These are phyloP conservation scores for Salvia hispanica DNA, from an alignment of 257 asterid species.

Conservation along the genomic window DNA sequence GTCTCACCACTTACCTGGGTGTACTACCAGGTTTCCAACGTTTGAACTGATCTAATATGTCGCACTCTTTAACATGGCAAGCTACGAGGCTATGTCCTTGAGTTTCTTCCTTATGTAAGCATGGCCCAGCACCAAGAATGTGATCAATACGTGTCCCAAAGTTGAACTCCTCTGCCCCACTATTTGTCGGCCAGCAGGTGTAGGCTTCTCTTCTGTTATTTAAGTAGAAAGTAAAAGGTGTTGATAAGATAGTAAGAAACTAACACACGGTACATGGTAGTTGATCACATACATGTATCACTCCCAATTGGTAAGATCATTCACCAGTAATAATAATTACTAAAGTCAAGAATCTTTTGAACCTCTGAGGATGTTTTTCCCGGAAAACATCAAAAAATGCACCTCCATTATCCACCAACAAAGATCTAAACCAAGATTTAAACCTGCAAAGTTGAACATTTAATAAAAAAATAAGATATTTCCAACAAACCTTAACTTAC, in stretches of 20 bases:
- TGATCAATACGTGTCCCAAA: conserved; percentile 96
- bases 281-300: conserved; percentile 7
- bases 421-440: conserved; percentile 88
- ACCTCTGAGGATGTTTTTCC: conserved; percentile 85
- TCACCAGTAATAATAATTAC: conserved; percentile 25
- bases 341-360: conserved; percentile 29
- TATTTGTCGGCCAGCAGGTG: conserved; percentile 92
- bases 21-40: conserved; percentile 84
- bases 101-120: conserved; percentile 69
- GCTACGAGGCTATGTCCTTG: conserved; percentile 59
- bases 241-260: conserved; percentile 14
- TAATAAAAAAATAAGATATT: conserved; percentile 20
- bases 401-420: conserved; percentile 76
- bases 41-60: conserved; percentile 74
- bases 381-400: conserved; percentile 72
- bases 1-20: conserved; percentile 59
- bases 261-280: conserved; percentile 5
- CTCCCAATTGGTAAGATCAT: conserved; percentile 15
- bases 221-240: conserved; percentile 19
- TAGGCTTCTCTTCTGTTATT: conserved; percentile 70
- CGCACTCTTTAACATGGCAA: conserved; percentile 92
- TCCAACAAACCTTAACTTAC: conserved; percentile 27
- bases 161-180: conserved; percentile 96
- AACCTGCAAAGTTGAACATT: conserved; percentile 56
- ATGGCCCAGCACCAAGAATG: conserved; percentile 78